Evolutionary conservation across 257 asterid species (phyloP).

Genomic region (Solanum rostratum): DNA sequence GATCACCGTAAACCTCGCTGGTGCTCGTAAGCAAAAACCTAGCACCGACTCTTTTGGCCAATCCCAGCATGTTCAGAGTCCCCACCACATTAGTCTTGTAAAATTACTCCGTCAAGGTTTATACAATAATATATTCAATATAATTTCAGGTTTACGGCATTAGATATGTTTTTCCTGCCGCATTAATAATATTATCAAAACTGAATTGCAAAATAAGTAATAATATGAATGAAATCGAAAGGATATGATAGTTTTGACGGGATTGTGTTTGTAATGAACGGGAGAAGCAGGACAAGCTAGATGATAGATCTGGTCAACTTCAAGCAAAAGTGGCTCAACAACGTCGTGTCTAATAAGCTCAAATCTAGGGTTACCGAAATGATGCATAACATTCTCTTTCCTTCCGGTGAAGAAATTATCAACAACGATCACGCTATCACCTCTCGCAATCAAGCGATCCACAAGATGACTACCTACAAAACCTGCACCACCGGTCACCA

Average conservation of each 20-base stretch:
- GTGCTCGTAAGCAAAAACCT: slow-evolving; percentile 96
- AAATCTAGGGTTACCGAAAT: slow-evolving; percentile 74
- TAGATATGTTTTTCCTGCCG: not conserved
- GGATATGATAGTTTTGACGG: slow-evolving; percentile 97
- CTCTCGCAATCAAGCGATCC: slow-evolving; percentile 74
- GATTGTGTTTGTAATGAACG: slow-evolving; percentile 93
- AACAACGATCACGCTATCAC: slow-evolving; percentile 93
- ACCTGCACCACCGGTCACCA: slow-evolving; percentile 97
- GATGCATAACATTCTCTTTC: slow-evolving; percentile 86
- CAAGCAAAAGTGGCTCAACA: slow-evolving; percentile 80
- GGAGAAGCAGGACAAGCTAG: slow-evolving; percentile 99
- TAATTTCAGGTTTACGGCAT: no score
- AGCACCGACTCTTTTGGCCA: slow-evolving; percentile 98
- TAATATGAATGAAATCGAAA: not conserved
- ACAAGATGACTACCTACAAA: slow-evolving; percentile 93
- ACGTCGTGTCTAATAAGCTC: slow-evolving; percentile 97
- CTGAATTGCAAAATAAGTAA: no score
- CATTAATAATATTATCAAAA: not conserved
- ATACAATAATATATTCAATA: no score
- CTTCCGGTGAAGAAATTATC: slow-evolving; percentile 94
- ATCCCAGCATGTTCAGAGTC: slow-evolving; percentile 93
- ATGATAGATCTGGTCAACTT: slow-evolving; percentile 98
- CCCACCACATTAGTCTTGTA: slow-evolving; percentile 99
- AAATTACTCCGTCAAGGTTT: not conserved
- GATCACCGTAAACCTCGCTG: slow-evolving; percentile 97